These are phyloP conservation scores for Penicillium sp. DNA, from an alignment of 2,329 filamentous ascomycete species.

Conservation along the genomic window DNA sequence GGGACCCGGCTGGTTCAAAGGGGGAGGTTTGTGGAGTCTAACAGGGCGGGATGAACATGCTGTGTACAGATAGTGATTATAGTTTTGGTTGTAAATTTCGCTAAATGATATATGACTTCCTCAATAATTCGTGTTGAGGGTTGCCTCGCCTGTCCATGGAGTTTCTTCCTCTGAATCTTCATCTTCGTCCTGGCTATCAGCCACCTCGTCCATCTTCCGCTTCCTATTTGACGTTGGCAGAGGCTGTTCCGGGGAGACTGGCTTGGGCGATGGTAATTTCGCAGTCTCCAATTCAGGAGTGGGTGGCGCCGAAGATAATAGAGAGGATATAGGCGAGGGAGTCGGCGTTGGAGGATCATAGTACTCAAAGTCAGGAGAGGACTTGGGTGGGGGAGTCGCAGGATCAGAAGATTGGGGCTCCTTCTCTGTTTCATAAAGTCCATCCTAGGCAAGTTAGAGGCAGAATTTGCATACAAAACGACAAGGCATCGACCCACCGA, in stretches of 20 bases:
- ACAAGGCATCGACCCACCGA: conserved; percentile 26
- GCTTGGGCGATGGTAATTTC: background rate
- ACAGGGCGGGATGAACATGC: background rate
- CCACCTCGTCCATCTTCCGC: conserved; percentile 44
- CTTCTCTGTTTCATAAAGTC: conserved; percentile 8
- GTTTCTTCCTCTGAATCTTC: conserved; percentile 36
- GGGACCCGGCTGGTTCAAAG: conserved; percentile 11
- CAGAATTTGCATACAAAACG: background rate
- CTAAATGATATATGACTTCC: background rate
- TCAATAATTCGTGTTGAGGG: background rate
- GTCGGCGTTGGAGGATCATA: conserved; percentile 9
- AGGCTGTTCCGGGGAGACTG: background rate
- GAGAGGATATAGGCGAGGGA: conserved; percentile 7
- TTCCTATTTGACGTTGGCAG: conserved; percentile 30
- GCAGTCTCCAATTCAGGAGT: background rate
- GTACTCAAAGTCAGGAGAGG: conserved; percentile 6
- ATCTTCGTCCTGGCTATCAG: conserved; percentile 47
- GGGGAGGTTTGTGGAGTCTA: conserved; percentile 11
- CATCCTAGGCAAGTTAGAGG: conserved; percentile 12
- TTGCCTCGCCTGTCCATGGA: conserved; percentile 27
- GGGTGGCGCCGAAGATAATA: conserved; percentile 4
- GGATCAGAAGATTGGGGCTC: background rate
- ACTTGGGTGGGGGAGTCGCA: background rate
- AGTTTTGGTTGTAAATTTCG: background rate
- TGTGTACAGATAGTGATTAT: background rate